Evolutionary conservation across 495 filamentous ascomycete species (phyloP).

Genomic region (Aspergillus haitiensis): DNA sequence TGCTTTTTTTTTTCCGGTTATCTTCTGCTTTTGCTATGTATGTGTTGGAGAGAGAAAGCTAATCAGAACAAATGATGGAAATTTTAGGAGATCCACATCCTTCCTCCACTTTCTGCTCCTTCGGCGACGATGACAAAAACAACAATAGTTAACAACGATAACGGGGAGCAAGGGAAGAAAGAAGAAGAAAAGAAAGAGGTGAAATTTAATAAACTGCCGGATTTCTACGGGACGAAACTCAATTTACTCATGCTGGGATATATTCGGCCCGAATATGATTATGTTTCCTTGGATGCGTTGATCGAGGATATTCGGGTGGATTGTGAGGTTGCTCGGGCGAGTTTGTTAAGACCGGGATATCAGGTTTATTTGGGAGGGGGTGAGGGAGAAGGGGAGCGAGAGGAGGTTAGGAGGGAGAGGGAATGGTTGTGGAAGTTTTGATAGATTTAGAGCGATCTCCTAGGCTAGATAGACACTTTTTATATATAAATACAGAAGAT

Average conservation of each 20-base stretch:
- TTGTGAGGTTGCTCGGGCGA: constrained; percentile 76
- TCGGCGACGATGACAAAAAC: constrained; percentile 45
- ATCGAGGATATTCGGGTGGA: constrained; percentile 86
- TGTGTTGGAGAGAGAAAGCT: constrained; percentile 4
- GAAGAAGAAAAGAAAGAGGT: constrained; percentile 13
- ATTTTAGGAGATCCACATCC: constrained; percentile 78
- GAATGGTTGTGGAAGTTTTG: constrained; percentile 43
- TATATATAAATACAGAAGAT: too few species aligned
- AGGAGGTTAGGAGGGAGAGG: constrained; percentile 30
- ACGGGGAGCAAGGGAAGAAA: constrained; percentile 20
- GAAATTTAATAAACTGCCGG: constrained; percentile 50
- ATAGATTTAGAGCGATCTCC: background rate
- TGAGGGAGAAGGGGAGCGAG: constrained; percentile 10
- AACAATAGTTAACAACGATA: background rate
- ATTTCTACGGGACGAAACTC: constrained; percentile 84
- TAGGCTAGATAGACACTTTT: background rate
- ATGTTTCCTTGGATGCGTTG: constrained; percentile 76
- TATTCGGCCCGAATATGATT: constrained; percentile 87
- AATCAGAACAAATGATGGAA: background rate
- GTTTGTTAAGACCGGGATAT: constrained; percentile 71
- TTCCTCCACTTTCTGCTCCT: constrained; percentile 55
- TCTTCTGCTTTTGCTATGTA: background rate
- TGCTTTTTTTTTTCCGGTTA: constrained; percentile 9
- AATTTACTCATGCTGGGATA: constrained; percentile 80
- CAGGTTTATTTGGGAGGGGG: constrained; percentile 43